Evolutionary conservation across 768 basidiomycete genomes (phyloP).

Genomic region (Pleurotus citrinopileatus): DNA sequence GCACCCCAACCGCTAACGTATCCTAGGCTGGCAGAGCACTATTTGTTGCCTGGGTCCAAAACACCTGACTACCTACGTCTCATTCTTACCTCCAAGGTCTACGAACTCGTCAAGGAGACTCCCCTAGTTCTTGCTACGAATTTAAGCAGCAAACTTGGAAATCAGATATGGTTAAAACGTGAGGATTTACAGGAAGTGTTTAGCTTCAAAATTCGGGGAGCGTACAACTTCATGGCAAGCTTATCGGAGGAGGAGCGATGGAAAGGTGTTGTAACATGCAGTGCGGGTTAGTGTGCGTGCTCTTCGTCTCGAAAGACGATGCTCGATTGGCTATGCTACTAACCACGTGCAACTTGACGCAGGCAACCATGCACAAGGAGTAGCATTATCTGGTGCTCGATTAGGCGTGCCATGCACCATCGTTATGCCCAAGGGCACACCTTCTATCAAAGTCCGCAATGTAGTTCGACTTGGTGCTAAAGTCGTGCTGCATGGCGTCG

Average conservation of each 20-base stretch:
- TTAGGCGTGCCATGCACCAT: constrained; percentile 96
- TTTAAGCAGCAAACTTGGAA: constrained; percentile 84
- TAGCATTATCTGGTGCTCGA: constrained; percentile 88
- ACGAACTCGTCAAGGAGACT: constrained; percentile 86
- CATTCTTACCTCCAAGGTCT: constrained; percentile 87
- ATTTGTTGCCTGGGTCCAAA: constrained; percentile 56
- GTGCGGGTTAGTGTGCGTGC: constrained; percentile 86
- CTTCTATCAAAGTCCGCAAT: constrained; percentile 93
- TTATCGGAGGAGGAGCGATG: constrained; percentile 86
- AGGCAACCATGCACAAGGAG: constrained; percentile 99
- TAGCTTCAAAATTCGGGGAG: constrained; percentile 97
- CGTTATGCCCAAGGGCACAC: constrained; percentile 95
- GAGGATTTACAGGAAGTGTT: constrained; percentile 98
- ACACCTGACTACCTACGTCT: constrained; percentile 87
- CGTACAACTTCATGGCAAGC: constrained; percentile 97
- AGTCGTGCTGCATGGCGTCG: constrained; percentile 85
- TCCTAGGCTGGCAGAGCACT: constrained; percentile 65
- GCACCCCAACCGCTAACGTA: constrained; percentile 67
- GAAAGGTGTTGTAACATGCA: constrained; percentile 98
- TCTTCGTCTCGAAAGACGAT: constrained; percentile 14
- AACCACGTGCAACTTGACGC: constrained; percentile 5
- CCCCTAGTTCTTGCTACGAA: constrained; percentile 86
- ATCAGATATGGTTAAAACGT: constrained; percentile 93
- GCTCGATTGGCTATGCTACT: constrained; percentile 10
- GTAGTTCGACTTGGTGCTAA: constrained; percentile 95